A percentile compares a stretch with the other conserved stretches of the same genome.
Evolutionary conservation across 805 yeast genomes (phyloP).

Genomic region (Candida maltosa): DNA sequence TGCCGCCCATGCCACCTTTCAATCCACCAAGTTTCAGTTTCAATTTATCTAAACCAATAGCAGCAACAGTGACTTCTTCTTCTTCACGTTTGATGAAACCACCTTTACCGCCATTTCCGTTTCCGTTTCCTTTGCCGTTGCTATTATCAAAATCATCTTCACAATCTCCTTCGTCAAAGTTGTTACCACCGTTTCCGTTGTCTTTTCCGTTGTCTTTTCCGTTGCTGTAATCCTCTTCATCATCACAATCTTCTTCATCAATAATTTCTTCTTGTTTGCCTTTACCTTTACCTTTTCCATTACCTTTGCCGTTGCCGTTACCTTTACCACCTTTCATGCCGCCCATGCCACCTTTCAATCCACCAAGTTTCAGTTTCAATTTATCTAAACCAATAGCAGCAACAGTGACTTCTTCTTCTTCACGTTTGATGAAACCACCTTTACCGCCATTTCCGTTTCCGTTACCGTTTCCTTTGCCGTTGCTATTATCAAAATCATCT

Average conservation of each 20-base stretch:
- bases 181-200: background rate
- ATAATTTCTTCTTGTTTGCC: background rate
- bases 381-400: background rate
- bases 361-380: too few species aligned
- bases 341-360: too few species aligned
- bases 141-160: slow-evolving; percentile 3
- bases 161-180: slow-evolving; percentile 1
- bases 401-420: background rate
- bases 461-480: background rate
- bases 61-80: background rate
- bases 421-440: background rate
- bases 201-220: slow-evolving; percentile 1
- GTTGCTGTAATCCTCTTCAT: slow-evolving; percentile 1
- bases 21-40: too few species aligned
- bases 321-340: background rate
- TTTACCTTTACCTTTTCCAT: background rate
- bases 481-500: background rate
- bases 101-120: slow-evolving; percentile 1
- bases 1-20: background rate
- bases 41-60: too few species aligned
- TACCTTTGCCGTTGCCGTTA: background rate
- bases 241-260: slow-evolving; percentile 1
- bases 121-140: slow-evolving; percentile 1
- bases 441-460: background rate
- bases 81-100: slow-evolving; percentile 1